These are phyloP conservation scores for Nannochloropsis gaditana DNA, from an alignment of 108 stramenopile genomes.

Conservation along the genomic window DNA sequence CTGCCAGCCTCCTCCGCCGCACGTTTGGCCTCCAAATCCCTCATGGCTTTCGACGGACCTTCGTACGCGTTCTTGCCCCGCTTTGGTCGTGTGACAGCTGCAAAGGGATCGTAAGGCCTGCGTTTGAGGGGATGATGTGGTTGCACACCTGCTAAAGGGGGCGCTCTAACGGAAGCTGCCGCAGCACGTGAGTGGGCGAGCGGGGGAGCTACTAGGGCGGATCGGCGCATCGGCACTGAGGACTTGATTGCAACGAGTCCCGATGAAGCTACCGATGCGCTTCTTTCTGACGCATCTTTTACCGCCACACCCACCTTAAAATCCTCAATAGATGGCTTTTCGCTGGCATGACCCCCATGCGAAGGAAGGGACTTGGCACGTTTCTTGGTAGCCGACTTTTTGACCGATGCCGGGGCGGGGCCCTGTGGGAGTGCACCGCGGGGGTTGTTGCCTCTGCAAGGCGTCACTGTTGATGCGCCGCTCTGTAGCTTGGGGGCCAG, in stretches of 20 bases:
- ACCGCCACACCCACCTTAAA: not conserved
- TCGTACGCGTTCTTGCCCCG: not conserved
- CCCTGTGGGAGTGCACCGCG: not conserved
- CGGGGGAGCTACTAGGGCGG: not conserved
- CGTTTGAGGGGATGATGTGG: not conserved
- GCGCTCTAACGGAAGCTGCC: not conserved
- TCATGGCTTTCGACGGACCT: not conserved
- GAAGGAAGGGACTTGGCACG: slow-evolving; percentile 5
- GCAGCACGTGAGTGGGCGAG: no score
- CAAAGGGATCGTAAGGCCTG: slow-evolving; percentile 4
- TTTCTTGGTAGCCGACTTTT: not conserved
- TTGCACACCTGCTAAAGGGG: not conserved
- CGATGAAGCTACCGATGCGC: no score
- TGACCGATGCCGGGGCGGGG: not conserved
- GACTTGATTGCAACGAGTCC: not conserved
- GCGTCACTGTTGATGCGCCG: not conserved
- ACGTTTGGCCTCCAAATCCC: slow-evolving; percentile 17
- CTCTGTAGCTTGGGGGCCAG: not conserved
- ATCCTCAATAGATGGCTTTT: not conserved
- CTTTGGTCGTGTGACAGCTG: not conserved
- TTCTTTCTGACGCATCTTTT: not conserved
- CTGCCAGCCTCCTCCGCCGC: not conserved
- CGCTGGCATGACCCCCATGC: not conserved
- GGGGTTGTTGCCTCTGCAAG: not conserved
- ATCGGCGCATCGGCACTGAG: not conserved